phyloP scores from a whole-genome alignment of 192 early-diverging fungal species.

The Anaeromyces robustus region DNA sequence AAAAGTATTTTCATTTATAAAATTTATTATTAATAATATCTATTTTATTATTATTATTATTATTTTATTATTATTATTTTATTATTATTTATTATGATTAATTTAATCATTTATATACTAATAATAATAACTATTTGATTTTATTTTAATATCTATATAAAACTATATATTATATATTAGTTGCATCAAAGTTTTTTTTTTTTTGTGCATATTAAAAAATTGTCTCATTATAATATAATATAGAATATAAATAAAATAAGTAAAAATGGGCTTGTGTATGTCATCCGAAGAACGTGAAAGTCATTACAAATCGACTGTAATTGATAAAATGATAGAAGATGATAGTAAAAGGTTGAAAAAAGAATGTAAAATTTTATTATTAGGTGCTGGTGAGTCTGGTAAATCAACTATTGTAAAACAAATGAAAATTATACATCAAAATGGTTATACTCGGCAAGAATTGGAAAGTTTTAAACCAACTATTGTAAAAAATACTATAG shows the following conservation, averaged over 20 bases:
- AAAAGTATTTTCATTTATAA: no score
- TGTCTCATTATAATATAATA: neutral
- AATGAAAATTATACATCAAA: constrained; percentile 94
- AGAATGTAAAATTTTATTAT: constrained; percentile 56
- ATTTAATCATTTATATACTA: no score
- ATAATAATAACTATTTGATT: no score
- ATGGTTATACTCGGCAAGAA: constrained; percentile 73
- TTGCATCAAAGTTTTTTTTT: no score
- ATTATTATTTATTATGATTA: no score
- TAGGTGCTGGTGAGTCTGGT: constrained; percentile 80
- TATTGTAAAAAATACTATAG: constrained; percentile 73
- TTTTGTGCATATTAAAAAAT: neutral
- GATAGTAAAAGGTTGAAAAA: constrained; percentile 30
- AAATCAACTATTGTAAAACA: constrained; percentile 94
- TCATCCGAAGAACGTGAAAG: constrained; percentile 42
- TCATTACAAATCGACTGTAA: constrained; percentile 27
- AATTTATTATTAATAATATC: no score
- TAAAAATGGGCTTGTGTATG: constrained; percentile 46
- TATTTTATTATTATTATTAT: no score
- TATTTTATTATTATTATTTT: no score
- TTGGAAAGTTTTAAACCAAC: constrained; percentile 55
- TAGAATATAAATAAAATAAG: neutral
- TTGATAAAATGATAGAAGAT: constrained; percentile 45
- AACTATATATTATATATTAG: neutral
- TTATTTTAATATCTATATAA: no score